Percentiles rank a stretch among this genome's conserved stretches.
phyloP scores from a whole-genome alignment of 192 early-diverging fungal species.

The Entophlyctis helioformis region DNA sequence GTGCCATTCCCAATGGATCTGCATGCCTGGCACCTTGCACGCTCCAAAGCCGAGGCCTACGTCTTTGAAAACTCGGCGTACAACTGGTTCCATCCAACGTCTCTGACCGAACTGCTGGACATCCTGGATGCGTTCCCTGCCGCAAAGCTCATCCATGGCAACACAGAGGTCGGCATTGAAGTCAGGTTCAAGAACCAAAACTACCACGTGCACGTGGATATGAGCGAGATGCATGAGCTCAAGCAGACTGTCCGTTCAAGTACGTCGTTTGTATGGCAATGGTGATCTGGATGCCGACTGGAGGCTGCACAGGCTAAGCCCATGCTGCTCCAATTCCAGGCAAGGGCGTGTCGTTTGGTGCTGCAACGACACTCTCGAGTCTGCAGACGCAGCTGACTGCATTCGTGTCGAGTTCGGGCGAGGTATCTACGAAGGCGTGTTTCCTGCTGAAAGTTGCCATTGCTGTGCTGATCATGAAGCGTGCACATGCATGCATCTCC shows the following conservation, averaged over 20 bases:
- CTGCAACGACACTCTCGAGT: constrained; percentile 49
- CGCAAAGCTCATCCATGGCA: constrained; percentile 71
- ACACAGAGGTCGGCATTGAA: constrained; percentile 74
- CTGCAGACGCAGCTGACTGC: constrained; percentile 31
- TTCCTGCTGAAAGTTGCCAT: no score
- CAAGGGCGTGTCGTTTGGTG: constrained; percentile 34
- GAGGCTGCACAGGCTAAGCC: no score
- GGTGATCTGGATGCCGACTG: no score
- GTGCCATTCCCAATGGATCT: no score
- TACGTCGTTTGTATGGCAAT: no score
- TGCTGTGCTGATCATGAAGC: no score
- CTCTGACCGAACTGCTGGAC: no score
- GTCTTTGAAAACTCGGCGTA: constrained; percentile 34
- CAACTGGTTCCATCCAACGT: constrained; percentile 40
- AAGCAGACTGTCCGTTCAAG: no score
- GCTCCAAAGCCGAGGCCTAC: constrained; percentile 13
- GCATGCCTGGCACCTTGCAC: constrained; percentile 11
- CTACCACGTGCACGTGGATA: constrained; percentile 52
- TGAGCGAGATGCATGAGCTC: constrained; percentile 60
- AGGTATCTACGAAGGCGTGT: no score
- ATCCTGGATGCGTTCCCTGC: constrained; percentile 41
- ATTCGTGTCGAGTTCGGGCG: no score
- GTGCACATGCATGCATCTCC: background rate
- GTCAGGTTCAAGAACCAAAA: constrained; percentile 58
- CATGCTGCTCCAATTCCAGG: no score